phyloP scores from a whole-genome alignment of 495 filamentous ascomycete species.

The Aspergillus leporis region DNA sequence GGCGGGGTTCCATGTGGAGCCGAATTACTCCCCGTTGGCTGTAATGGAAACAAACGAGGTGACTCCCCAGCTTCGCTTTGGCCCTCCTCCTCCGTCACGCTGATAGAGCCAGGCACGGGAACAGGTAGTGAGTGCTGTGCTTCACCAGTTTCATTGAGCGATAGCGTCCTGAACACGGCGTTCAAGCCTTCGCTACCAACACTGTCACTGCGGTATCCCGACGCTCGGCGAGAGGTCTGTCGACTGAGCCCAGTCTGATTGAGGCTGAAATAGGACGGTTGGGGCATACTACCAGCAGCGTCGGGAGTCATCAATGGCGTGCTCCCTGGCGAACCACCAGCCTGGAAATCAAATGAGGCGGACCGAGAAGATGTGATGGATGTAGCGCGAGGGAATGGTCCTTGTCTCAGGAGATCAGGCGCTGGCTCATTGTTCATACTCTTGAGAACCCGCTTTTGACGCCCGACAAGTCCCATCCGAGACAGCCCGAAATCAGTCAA shows the following conservation, averaged over 20 bases:
- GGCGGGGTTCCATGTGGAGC: conserved; percentile 61
- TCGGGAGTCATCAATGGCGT: conserved; percentile 92
- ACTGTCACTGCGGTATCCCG: conserved; percentile 89
- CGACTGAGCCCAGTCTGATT: conserved; percentile 63
- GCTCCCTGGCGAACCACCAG: conserved; percentile 70
- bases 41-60: conserved; percentile 66
- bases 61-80: conserved; percentile 67
- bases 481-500: conserved; percentile 97
- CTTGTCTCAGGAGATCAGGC: conserved; percentile 88
- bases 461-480: conserved; percentile 93
- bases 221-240: conserved; percentile 76
- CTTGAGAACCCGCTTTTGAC: conserved; percentile 89
- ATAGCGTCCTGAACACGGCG: conserved; percentile 81
- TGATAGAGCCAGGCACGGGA: conserved; percentile 40
- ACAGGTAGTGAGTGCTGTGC: conserved; percentile 30
- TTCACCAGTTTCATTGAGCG: conserved; percentile 62
- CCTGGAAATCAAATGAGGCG: conserved; percentile 89
- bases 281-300: conserved; percentile 59
- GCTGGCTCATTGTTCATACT: conserved; percentile 71
- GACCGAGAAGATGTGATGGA: conserved; percentile 94
- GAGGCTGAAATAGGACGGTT: conserved; percentile 93
- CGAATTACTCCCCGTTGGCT: conserved; percentile 56
- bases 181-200: conserved; percentile 82
- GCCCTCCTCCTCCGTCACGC: conserved; percentile 69
- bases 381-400: conserved; percentile 79